Conservation (phyloP, 192 early-diverging fungal genomes). For the Podochytrium sp. region DNA sequence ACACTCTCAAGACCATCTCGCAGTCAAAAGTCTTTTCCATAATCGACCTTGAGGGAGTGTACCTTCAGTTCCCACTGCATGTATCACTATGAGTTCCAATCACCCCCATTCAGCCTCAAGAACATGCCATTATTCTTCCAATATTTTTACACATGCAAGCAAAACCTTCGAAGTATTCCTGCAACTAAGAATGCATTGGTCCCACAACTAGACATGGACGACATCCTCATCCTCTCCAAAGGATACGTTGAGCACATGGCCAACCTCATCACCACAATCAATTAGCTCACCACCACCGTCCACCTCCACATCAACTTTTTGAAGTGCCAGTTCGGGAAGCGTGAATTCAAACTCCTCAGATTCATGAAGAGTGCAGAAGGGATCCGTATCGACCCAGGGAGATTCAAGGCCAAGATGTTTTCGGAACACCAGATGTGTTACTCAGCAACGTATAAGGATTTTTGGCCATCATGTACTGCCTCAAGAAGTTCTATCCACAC, state of each 20-base stretch:
- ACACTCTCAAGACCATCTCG: neutral
- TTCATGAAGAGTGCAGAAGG: constrained; percentile 7
- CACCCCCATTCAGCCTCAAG: neutral
- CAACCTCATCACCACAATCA: neutral
- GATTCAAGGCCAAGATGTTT: neutral
- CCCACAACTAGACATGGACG: constrained; percentile 4
- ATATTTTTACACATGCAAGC: neutral
- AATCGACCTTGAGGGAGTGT: neutral
- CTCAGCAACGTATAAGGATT: constrained; percentile 4
- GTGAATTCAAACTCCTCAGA: neutral
- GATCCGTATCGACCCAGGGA: neutral
- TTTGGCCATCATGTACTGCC: constrained; percentile 6
- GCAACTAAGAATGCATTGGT: neutral
- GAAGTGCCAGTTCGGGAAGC: neutral
- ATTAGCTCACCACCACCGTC: neutral
- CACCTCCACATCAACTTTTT: neutral
- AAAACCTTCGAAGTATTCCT: neutral
- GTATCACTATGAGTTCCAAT: neutral
- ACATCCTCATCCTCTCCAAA: neutral
- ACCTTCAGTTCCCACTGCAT: neutral
- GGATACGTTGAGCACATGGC: neutral
- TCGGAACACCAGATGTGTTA: neutral
- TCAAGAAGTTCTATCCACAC: constrained; percentile 20
- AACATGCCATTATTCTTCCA: constrained; percentile 4
- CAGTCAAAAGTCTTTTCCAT: neutral